Base-by-base conservation (phyloP, 1,284 basidiomycete genomes). In the Microbotryum lychnidis-dioicae region DNA sequence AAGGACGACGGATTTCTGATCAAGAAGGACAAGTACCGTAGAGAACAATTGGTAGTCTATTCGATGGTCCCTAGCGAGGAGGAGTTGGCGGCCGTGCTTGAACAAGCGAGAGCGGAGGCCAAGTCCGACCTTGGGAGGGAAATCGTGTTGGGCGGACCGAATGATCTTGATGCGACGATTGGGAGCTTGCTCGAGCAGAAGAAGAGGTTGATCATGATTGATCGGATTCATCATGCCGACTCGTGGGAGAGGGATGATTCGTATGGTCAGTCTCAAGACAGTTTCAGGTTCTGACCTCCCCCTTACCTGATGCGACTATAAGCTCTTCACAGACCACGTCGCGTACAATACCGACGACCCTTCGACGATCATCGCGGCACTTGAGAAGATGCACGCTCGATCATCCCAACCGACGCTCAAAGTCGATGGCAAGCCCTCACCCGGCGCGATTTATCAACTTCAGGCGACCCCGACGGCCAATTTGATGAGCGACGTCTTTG, bases 341-440 rank as follows among this genome's bases (percentile, higher is more conserved):
- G 54, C 63, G 3, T 64, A 64, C 60, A 59, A 59, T 44, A 64
- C 63, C n/a, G 37, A 49, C 46, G 47, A 64, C 33, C 63, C 63
- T 3, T 55, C 58, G 9, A 42, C 60, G 6, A 61, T 64, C 47
- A 33, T 64, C 14, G 63, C 56, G 0, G 31, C 56, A n/a, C 56
- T 64, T 12, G 55, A 52, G 16, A 46, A 48, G 25, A 56, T 54
- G 20, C 50, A 57, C 44, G 45, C 25, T 9, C 21, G 44, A 29
- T 64, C 56, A 1, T 61, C 63, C n/a, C 33, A 58, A 18, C 12
- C 54, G 6, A 56, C 54, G 16, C 25, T 14, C 4, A 10, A 25
- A n/a, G 31, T 52, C n/a, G 33, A 37, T n/a, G 54, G 52, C 10
- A 54, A 33, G 46, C 50, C 60, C 10, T n/a, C 60, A 10, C 42